Evolutionary conservation across 108 stramenopile genomes (phyloP).

Genomic region (Skeletonema costatum): DNA sequence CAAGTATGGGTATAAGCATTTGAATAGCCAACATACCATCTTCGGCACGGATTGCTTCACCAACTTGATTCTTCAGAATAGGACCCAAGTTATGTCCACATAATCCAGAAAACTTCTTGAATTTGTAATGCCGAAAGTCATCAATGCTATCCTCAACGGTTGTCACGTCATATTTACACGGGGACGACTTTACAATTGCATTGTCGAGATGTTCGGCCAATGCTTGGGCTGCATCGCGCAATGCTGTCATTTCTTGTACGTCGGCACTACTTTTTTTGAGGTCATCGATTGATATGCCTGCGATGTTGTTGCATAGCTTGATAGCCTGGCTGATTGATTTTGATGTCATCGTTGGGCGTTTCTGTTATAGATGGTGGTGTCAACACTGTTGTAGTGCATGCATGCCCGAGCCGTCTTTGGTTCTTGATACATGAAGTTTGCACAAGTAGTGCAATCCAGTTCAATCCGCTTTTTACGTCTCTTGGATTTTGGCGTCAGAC

Average conservation of each 20-base stretch:
- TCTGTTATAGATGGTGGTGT: too few relatives aligned
- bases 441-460: too few relatives aligned
- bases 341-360: constrained; percentile 50
- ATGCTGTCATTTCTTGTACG: not conserved
- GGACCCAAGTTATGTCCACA: not conserved
- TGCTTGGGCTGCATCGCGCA: not conserved
- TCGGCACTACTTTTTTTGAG: not conserved
- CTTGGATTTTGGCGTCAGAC: too few relatives aligned
- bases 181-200: not conserved
- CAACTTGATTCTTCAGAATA: not conserved
- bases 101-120: not conserved
- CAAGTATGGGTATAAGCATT: not conserved
- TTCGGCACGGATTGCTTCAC: not conserved
- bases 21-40: not conserved
- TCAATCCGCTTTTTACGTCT: too few relatives aligned
- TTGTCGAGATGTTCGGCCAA: not conserved
- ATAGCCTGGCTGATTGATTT: not conserved
- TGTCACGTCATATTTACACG: not conserved
- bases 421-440: too few relatives aligned
- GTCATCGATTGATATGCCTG: not conserved
- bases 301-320: not conserved
- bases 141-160: not conserved
- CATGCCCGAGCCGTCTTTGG: too few relatives aligned
- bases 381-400: too few relatives aligned
- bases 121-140: not conserved